Percentiles rank a stretch among this genome's conserved stretches.
phyloP scores from a whole-genome alignment of 2,329 filamentous ascomycete species.

The Trichoderma brevicompactum region DNA sequence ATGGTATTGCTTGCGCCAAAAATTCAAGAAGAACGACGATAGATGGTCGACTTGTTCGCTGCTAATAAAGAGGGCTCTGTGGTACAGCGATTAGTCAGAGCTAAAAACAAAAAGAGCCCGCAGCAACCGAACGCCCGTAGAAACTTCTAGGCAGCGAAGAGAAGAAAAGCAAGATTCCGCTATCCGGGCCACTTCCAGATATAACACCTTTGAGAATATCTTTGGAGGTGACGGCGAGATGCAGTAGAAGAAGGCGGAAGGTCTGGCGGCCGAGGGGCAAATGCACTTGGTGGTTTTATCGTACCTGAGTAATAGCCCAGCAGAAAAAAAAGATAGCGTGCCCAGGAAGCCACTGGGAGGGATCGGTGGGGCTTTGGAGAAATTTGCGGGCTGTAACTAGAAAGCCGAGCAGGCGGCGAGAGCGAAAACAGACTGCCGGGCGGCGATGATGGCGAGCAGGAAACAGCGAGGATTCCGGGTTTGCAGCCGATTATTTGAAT shows the following conservation, averaged over 20 bases:
- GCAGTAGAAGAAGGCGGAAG: slow-evolving; percentile 11
- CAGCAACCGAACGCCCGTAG: slow-evolving; percentile 10
- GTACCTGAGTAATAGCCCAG: slow-evolving; percentile 23
- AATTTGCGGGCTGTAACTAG: slow-evolving; percentile 17
- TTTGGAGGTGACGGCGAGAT: neutral
- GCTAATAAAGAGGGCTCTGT: slow-evolving; percentile 22
- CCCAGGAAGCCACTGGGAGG: slow-evolving; percentile 21
- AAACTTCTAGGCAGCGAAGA: slow-evolving; percentile 16
- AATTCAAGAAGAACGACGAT: slow-evolving; percentile 11
- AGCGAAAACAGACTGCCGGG: neutral
- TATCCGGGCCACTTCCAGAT: neutral
- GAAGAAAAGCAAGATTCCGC: neutral
- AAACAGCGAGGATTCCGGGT: neutral
- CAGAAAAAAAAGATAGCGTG: slow-evolving; percentile 24
- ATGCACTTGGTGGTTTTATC: neutral
- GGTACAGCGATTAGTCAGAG: slow-evolving; percentile 27
- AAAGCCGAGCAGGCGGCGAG: neutral
- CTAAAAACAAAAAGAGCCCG: neutral
- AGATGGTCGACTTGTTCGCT: neutral
- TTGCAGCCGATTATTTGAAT: neutral
- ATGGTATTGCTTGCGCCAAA: slow-evolving; percentile 1
- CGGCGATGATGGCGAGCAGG: neutral
- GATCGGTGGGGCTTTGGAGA: slow-evolving; percentile 21
- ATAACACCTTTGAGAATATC: neutral
- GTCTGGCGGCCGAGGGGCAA: slow-evolving; percentile 21